Evolutionary conservation across 192 early-diverging fungal species (phyloP).

Genomic region (Backusella liffmaniae): DNA sequence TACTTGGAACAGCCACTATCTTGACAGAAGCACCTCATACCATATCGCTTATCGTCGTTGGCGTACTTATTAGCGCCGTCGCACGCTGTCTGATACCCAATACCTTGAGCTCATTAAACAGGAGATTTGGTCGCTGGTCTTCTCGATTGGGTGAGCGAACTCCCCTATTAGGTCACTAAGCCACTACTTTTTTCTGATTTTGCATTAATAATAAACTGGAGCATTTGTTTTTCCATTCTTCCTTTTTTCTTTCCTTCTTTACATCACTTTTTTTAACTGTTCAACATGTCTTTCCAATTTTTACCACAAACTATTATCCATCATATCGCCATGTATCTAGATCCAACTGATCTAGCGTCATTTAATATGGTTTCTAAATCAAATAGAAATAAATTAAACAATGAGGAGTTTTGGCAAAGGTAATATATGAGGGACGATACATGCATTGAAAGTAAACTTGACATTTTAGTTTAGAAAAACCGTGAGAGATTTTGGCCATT

Average conservation of each 20-base stretch:
- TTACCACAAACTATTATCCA: neutral
- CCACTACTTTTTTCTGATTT: neutral
- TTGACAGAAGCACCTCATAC: conserved; percentile 21
- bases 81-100: conserved; percentile 29
- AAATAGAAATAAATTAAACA: neutral
- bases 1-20: conserved; percentile 13
- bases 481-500: neutral
- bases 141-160: conserved; percentile 32
- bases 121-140: conserved; percentile 25
- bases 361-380: neutral
- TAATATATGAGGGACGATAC: neutral
- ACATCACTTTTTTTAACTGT: neutral
- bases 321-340: neutral
- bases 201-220: conserved; percentile 1
- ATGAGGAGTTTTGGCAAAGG: neutral
- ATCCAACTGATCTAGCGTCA: neutral
- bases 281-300: neutral
- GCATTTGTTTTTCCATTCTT: neutral
- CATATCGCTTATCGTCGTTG: conserved; percentile 26
- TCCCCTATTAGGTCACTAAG: conserved; percentile 21
- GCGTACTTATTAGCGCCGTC: conserved; percentile 34
- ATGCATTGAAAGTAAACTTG: neutral
- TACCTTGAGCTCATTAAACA: conserved; percentile 15
- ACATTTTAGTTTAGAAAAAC: neutral
- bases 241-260: neutral